A percentile compares a stretch with the other conserved stretches of the same genome.
These are phyloP conservation scores for Podaxis sp. DNA, from an alignment of 768 basidiomycete genomes.

Conservation along the genomic window DNA sequence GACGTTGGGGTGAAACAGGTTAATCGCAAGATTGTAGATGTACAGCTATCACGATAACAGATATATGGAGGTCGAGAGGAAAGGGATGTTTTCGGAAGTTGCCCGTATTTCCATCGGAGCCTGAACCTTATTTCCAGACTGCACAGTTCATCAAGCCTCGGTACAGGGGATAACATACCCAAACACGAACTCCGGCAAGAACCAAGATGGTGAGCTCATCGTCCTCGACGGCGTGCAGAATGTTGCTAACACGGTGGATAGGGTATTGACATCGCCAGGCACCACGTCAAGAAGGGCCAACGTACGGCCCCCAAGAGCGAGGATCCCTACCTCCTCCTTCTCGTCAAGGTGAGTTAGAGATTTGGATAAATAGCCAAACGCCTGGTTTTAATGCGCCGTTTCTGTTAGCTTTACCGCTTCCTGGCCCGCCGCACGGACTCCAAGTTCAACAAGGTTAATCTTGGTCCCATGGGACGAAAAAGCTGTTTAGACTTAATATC, in stretches of 20 bases:
- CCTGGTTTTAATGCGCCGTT: slow-evolving; percentile 13
- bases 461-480: background rate
- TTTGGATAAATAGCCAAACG: slow-evolving; percentile 1
- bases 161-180: slow-evolving; percentile 38
- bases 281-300: slow-evolving; percentile 98
- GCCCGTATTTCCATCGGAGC: slow-evolving; percentile 33
- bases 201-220: slow-evolving; percentile 80
- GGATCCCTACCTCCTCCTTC: slow-evolving; percentile 97
- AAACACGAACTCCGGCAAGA: slow-evolving; percentile 58
- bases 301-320: slow-evolving; percentile 96
- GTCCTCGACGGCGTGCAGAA: slow-evolving; percentile 30
- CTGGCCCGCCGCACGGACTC: slow-evolving; percentile 96
- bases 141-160: slow-evolving; percentile 71
- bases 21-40: background rate
- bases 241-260: slow-evolving; percentile 30
- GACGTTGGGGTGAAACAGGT: background rate
- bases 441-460: slow-evolving; percentile 85
- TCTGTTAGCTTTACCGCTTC: slow-evolving; percentile 91
- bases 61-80: background rate
- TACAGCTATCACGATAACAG: background rate
- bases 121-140: slow-evolving; percentile 45
- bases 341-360: slow-evolving; percentile 79
- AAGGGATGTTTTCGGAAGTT: background rate
- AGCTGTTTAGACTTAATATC: background rate
- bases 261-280: slow-evolving; percentile 95